Conservation (phyloP, 176 grass and related monocot genomes). For the Zoysia japonica region DNA sequence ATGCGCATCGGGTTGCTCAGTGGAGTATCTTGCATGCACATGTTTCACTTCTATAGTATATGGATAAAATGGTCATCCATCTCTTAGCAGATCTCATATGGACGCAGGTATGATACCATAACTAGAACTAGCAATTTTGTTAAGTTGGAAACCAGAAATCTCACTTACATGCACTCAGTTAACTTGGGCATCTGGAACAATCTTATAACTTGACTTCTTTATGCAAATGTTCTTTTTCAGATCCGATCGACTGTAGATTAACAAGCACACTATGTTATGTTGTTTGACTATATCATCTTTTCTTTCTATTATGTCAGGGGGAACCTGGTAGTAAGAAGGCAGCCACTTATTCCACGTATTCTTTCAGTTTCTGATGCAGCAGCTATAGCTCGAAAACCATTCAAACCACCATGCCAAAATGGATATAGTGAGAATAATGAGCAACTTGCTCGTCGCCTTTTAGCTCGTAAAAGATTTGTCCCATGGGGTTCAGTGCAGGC, state of each 20-base stretch:
- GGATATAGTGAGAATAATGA: constrained; percentile 70
- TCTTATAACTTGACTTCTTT: not conserved
- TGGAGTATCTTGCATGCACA: too few species aligned
- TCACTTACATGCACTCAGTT: not conserved
- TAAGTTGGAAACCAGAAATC: constrained; percentile 10
- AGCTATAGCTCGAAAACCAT: constrained; percentile 80
- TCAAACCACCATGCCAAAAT: constrained; percentile 78
- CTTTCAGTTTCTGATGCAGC: constrained; percentile 89
- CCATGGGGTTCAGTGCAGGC: constrained; percentile 69
- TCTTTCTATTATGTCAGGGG: constrained; percentile 60
- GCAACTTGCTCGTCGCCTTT: constrained; percentile 78
- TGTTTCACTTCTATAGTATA: not conserved
- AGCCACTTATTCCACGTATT: constrained; percentile 87
- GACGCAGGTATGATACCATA: not conserved
- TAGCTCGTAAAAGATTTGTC: constrained; percentile 82
- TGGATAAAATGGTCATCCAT: not conserved
- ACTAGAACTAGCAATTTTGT: not conserved
- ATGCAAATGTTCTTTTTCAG: not conserved
- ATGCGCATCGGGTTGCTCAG: not conserved
- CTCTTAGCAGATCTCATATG: not conserved
- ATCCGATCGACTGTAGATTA: constrained; percentile 18
- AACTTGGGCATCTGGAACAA: not conserved
- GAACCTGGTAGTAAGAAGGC: constrained; percentile 76
- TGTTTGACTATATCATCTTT: constrained; percentile 37
- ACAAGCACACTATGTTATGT: not conserved